Evolutionary conservation across 1,284 basidiomycete genomes (phyloP).

Genomic region (Heterobasidion annosum): DNA sequence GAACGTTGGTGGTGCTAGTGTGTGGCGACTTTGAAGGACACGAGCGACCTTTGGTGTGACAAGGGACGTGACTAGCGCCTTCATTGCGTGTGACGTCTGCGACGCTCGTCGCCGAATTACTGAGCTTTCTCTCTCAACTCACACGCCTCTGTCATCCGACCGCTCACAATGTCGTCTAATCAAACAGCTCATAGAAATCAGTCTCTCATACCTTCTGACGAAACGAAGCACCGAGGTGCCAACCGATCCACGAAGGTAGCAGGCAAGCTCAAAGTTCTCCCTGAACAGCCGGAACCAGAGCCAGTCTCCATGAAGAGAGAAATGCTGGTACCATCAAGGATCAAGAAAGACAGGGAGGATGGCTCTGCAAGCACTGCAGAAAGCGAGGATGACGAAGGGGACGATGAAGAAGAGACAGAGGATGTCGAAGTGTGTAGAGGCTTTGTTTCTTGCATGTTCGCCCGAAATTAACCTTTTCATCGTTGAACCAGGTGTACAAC

Average conservation of each 20-base stretch:
- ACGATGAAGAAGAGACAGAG: slow-evolving; percentile 53
- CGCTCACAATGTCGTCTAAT: neutral
- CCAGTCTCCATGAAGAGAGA: slow-evolving; percentile 19
- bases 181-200: neutral
- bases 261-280: slow-evolving; percentile 87
- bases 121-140: neutral
- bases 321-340: slow-evolving; percentile 17
- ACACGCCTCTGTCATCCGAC: neutral
- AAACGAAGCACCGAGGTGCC: slow-evolving; percentile 56
- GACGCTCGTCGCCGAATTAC: too few relatives aligned
- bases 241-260: slow-evolving; percentile 84
- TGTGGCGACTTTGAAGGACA: too few relatives aligned
- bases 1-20: too few relatives aligned
- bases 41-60: too few relatives aligned
- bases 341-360: slow-evolving; percentile 26
- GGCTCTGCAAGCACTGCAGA: slow-evolving; percentile 43
- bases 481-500: slow-evolving; percentile 61
- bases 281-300: slow-evolving; percentile 75
- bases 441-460: neutral
- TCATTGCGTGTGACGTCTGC: too few relatives aligned
- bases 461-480: neutral
- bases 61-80: too few relatives aligned
- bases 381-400: slow-evolving; percentile 66
- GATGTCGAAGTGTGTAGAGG: slow-evolving; percentile 53
- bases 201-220: slow-evolving; percentile 11